Evolutionary conservation across 2,329 filamentous ascomycete species (phyloP).

Genomic region (Raffaelea deltoideospora): DNA sequence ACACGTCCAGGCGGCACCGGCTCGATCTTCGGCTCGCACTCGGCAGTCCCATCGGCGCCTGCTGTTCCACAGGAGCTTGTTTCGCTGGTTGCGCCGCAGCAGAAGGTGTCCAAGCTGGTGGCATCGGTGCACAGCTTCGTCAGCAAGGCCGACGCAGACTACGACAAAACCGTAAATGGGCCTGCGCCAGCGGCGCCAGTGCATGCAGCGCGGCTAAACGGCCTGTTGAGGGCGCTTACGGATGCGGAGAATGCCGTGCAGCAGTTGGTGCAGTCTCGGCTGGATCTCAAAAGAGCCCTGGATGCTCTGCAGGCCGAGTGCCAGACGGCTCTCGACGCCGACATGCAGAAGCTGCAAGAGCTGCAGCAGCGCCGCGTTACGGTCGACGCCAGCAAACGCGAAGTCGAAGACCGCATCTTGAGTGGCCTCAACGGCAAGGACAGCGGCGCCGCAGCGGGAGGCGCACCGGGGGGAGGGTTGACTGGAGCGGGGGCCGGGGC

Average conservation of each 20-base stretch:
- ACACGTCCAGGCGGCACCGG: conserved; percentile 34
- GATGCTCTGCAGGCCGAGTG: conserved; percentile 71
- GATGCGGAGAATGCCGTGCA: conserved; percentile 79
- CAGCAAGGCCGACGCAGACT: conserved; percentile 63
- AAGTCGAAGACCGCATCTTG: conserved; percentile 87
- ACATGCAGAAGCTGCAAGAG: conserved; percentile 50
- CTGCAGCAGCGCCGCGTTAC: conserved; percentile 51
- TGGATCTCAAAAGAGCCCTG: conserved; percentile 60
- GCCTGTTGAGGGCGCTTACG: conserved; percentile 76
- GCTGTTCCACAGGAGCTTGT: conserved; percentile 62
- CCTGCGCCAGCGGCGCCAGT: conserved; percentile 65
- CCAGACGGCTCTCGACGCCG: conserved; percentile 50
- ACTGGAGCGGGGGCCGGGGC: conserved; percentile 31
- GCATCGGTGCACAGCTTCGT: conserved; percentile 51
- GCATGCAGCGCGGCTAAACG: conserved; percentile 76
- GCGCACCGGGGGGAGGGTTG: too few relatives aligned
- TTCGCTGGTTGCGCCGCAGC: conserved; percentile 59
- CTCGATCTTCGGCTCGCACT: conserved; percentile 51
- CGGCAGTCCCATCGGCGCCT: conserved; percentile 20
- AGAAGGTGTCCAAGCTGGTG: conserved; percentile 57
- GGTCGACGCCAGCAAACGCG: conserved; percentile 69
- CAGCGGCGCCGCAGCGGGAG: conserved; percentile 34
- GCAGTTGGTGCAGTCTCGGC: conserved; percentile 76
- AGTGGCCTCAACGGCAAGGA: conserved; percentile 54
- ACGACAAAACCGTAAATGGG: conserved; percentile 50